phyloP scores from a whole-genome alignment of 306 rosid genomes.

The Fragaria ananassa region DNA sequence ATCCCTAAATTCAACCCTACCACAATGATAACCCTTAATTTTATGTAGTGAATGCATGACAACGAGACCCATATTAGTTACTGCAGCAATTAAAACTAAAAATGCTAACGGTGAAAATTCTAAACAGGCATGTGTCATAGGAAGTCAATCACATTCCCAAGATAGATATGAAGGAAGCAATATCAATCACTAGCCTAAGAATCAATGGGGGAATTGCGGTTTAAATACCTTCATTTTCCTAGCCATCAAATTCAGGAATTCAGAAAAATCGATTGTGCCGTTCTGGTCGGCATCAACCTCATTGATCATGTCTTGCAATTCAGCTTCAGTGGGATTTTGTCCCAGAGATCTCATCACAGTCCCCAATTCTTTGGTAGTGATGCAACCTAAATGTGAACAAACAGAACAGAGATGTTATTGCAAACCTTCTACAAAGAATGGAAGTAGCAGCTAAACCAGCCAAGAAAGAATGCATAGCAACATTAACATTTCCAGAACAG shows the following conservation, averaged over 20 bases:
- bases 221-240: conserved; percentile 30
- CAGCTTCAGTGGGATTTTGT: conserved; percentile 33
- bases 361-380: conserved; percentile 33
- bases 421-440: neutral
- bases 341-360: conserved; percentile 40
- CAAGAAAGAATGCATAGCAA: neutral
- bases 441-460: neutral
- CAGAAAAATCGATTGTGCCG: conserved; percentile 34
- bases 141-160: neutral
- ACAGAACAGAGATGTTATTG: neutral
- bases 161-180: neutral
- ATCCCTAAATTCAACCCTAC: neutral
- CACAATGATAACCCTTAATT: neutral
- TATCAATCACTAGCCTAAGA: neutral
- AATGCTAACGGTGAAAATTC: neutral
- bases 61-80: neutral
- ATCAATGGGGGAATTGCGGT: neutral
- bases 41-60: neutral
- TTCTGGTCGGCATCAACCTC: conserved; percentile 37
- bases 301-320: conserved; percentile 35
- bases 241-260: conserved; percentile 37
- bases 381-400: conserved; percentile 27
- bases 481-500: neutral
- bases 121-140: neutral
- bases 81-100: neutral